Conservation (phyloP, 129 eudicot species). For the Escallonia rubra region DNA sequence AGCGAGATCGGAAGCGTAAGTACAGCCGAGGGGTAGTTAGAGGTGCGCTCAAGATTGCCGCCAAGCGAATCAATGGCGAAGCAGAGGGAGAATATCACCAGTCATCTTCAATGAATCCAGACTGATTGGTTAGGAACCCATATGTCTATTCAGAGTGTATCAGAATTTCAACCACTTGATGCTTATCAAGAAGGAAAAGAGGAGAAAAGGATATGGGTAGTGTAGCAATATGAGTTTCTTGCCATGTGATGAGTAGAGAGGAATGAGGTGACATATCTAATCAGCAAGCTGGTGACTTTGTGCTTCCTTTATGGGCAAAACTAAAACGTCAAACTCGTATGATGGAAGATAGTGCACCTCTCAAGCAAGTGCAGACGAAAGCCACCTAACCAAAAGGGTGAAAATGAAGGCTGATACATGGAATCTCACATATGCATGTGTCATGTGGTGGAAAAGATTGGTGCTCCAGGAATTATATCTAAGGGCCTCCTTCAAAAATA, state of each 20-base stretch:
- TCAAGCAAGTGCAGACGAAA: not conserved
- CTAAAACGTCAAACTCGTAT: constrained; percentile 6
- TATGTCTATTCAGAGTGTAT: not conserved
- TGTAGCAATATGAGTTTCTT: not conserved
- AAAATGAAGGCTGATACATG: not conserved
- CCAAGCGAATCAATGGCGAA: not conserved
- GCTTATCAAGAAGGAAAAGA: constrained; percentile 27
- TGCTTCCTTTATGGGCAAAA: not conserved
- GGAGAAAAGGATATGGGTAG: not conserved
- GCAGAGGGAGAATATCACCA: not conserved
- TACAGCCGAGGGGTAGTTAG: too few relatives aligned
- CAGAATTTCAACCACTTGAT: constrained; percentile 32
- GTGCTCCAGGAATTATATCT: too few relatives aligned
- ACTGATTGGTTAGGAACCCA: not conserved
- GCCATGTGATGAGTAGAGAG: not conserved
- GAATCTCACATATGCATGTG: too few relatives aligned
- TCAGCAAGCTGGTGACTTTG: not conserved
- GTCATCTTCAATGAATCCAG: not conserved
- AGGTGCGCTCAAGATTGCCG: too few relatives aligned
- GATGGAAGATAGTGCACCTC: not conserved
- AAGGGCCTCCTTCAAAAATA: too few relatives aligned
- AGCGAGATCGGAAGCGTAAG: too few relatives aligned
- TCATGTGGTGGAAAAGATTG: too few relatives aligned
- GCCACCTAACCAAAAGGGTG: not conserved
- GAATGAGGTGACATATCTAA: not conserved